Evolutionary conservation across 2,329 filamentous ascomycete species (phyloP).

Genomic region (Fusarium anthophilum): DNA sequence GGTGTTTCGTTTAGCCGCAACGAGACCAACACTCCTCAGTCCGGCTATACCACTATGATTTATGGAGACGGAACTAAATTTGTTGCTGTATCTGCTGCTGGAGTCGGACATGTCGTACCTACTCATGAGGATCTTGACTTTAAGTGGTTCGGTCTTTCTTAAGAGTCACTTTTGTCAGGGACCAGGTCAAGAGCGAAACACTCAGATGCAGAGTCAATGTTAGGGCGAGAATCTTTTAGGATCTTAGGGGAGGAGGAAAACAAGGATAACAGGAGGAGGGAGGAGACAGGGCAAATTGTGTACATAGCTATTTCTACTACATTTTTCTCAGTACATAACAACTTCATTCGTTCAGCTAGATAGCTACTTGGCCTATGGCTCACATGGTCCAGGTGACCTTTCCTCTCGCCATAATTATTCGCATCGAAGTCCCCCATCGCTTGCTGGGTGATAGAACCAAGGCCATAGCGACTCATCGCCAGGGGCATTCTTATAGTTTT

Average conservation of each 20-base stretch:
- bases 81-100: constrained; percentile 1
- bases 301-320: not conserved
- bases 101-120: constrained; percentile 4
- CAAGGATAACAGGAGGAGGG: fast-evolving
- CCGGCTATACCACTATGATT: not conserved
- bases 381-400: fast-evolving
- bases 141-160: constrained; percentile 8
- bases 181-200: fast-evolving
- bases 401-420: not conserved
- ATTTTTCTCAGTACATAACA: not conserved
- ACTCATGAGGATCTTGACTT: constrained; percentile 2
- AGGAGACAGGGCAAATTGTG: not conserved
- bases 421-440: not conserved
- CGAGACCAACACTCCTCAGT: not conserved
- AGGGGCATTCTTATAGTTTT: fast-evolving
- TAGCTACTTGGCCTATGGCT: fast-evolving
- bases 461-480: fast-evolving
- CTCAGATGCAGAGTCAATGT: fast-evolving
- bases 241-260: fast-evolving
- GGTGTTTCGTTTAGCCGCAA: not conserved
- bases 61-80: constrained; percentile 8
- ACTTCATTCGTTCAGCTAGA: not conserved
- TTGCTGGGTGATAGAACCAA: fast-evolving
- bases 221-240: fast-evolving
- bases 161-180: fast-evolving